These are phyloP conservation scores for Aspergillus unguis DNA, from an alignment of 2,329 filamentous ascomycete species.

Conservation along the genomic window DNA sequence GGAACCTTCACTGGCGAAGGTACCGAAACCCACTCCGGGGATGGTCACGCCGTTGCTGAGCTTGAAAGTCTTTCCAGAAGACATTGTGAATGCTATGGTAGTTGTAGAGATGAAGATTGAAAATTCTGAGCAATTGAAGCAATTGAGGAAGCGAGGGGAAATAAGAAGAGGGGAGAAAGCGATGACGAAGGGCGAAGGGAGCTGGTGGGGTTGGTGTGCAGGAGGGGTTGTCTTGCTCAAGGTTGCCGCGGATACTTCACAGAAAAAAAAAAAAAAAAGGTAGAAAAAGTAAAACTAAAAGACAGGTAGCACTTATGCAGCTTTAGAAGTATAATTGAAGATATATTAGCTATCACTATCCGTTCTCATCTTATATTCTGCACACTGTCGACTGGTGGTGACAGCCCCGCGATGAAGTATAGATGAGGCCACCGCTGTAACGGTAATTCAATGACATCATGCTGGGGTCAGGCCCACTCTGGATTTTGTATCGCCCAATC, in stretches of 20 bases:
- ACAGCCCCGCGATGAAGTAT: background rate
- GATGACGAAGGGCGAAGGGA: conserved; percentile 1
- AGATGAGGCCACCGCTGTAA: conserved; percentile 2
- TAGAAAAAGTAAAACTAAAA: too few species aligned
- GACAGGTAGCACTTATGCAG: too few species aligned
- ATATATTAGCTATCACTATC: background rate
- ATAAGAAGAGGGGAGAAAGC: background rate
- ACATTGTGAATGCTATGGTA: conserved; percentile 52
- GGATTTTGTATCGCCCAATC: conserved; percentile 24
- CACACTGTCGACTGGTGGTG: background rate
- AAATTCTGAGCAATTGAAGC: too few species aligned
- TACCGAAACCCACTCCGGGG: conserved; percentile 63
- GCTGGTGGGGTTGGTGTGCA: conserved; percentile 5
- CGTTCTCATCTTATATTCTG: background rate
- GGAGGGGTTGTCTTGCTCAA: background rate
- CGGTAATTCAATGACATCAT: conserved; percentile 8
- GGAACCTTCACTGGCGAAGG: conserved; percentile 64
- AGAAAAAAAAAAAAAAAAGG: too few species aligned
- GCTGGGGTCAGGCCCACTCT: conserved; percentile 28
- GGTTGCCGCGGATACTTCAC: background rate
- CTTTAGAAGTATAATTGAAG: background rate
- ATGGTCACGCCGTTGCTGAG: conserved; percentile 60
- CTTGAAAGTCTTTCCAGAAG: conserved; percentile 50
- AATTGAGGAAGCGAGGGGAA: background rate
- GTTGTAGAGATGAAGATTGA: background rate